Evolutionary conservation across 1,284 basidiomycete species (phyloP), one percentile per base, ranked within the genome.

Genomic region (Ustilago crameri): DNA sequence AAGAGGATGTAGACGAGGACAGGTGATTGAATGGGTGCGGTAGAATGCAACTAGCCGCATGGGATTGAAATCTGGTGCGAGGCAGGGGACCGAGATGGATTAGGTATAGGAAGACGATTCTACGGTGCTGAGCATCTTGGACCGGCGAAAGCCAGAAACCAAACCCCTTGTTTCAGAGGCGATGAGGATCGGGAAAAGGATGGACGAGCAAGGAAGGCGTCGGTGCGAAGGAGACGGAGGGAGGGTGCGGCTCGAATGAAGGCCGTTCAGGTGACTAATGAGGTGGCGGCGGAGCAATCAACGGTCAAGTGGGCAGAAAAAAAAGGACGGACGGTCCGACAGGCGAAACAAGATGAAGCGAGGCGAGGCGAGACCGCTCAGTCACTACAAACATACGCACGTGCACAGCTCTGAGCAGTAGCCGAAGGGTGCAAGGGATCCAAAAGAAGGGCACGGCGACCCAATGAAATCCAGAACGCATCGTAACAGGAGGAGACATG

Each of bases 21-120:
- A 37, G 23, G 44, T 30, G 53, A 45, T 5, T 15, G n/a, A 37
- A 23, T 26, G 9, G 18, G 51, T 42, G 38, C 38, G 51, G 63
- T 51, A 34, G 35, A 42, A 24, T 45, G 57, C 52, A 52, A 44
- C 27, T 17, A 22, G 46, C 52, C 46, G 64, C 64, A 67, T 67
- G 46, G 64, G 57, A 60, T 48, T 46, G 49, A 50, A 61, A 55
- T 49, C 57, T 57, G 53, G 43, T 35, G 26, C 15, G 59, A 37
- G 35, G 34, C 4, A 40, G 14, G 45, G 27, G 26, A 23, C 9
- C n/a, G 30, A 7, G 5, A 30, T 30, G 30, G 30, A 12, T 30
- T 7, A 30, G 30, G 30, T n/a, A n/a, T n/a, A n/a, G 30, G 5
- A 30, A 5, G 12, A 30, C 12, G 30, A 5, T 7, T 30, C 7